Base-by-base conservation (phyloP, 176 grass and related monocot genomes). In the Phoenix roebelenii region DNA sequence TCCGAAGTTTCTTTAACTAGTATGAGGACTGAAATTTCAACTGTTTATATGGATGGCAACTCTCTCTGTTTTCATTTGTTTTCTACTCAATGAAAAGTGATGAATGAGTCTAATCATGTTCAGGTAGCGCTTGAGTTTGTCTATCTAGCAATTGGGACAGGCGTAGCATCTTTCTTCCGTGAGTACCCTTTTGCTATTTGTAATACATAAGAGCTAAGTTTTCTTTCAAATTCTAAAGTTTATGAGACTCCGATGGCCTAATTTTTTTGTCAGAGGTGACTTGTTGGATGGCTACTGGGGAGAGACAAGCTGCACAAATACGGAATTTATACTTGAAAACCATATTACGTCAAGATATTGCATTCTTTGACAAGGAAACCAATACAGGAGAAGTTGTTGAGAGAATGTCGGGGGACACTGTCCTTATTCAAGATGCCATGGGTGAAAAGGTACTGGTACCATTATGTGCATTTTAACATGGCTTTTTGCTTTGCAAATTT, bases 361-460 rank as follows among this genome's bases (percentile, higher is more conserved):
- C 94, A 50, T 98, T 98, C 71, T 98, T 98, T 59, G 94, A 98
- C 60, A 79, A 77, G 79, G 82, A 93, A 70, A 98, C 94, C 19
- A 98, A 57, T 69, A 98, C 94, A 10, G 94, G 94, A 51, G 94
- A 98, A 75, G 88, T 98, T 12, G 79, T 98, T 0, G 94, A 85
- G 56, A 74, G 94, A 64, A 98, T 98, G 94, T 98, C 94, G 4
- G 94, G 94, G 0, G 94, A 98, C 65, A 98, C 94, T 1, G 94
- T 98, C 17, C 73, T 98, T 9, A 98, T 98, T 84, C 94, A 98
- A 59, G 94, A 98, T 28, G 94, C 94, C 78, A 98, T 98, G 94
- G 94, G 94, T 1, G 94, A 98, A 74, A 98, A 98, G 87, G 94
- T 98, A 58, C 35, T 0, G 18, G 32, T 17, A 23, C 64, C 5